Percentiles rank a stretch among this genome's conserved stretches.
Conservation (phyloP, 1,139 yeast genomes). For the Hyphopichia buzzinii region DNA sequence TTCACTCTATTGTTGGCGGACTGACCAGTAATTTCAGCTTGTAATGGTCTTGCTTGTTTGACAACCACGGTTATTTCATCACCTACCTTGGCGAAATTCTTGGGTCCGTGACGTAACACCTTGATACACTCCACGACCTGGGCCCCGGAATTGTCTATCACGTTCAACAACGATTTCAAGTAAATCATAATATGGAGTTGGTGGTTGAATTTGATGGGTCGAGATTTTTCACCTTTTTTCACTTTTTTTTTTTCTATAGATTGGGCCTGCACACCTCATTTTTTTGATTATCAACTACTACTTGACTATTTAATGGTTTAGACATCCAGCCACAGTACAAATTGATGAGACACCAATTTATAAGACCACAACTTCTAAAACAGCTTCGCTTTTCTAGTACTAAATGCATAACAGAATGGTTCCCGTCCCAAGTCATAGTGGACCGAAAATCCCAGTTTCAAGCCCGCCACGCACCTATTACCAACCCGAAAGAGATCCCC, state of each 20-base stretch:
- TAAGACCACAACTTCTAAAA: background rate
- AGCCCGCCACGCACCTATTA: conserved; percentile 48
- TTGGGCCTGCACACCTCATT: background rate
- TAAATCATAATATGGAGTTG: conserved; percentile 61
- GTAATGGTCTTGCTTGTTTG: conserved; percentile 80
- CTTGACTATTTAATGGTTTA: too few species aligned
- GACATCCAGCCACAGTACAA: too few species aligned
- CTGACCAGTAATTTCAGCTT: conserved; percentile 62
- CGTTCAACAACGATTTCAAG: conserved; percentile 83
- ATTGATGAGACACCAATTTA: background rate
- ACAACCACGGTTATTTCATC: conserved; percentile 95
- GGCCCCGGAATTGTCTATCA: conserved; percentile 95
- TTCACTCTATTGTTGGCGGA: conserved; percentile 78
- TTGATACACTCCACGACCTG: conserved; percentile 94
- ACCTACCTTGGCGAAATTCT: conserved; percentile 79
- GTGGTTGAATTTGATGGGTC: background rate
- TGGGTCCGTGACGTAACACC: conserved; percentile 86
- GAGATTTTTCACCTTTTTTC: background rate
- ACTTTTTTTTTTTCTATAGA: background rate
- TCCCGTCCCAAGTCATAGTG: conserved; percentile 24
- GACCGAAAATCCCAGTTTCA: conserved; percentile 62
- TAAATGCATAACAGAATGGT: conserved; percentile 20
- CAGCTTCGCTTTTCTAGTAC: background rate
- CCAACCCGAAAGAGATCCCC: conserved; percentile 36
- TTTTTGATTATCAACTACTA: too few species aligned